Evolutionary conservation across 441 rosid genomes (phyloP).

Genomic region (Eruca vesicaria): DNA sequence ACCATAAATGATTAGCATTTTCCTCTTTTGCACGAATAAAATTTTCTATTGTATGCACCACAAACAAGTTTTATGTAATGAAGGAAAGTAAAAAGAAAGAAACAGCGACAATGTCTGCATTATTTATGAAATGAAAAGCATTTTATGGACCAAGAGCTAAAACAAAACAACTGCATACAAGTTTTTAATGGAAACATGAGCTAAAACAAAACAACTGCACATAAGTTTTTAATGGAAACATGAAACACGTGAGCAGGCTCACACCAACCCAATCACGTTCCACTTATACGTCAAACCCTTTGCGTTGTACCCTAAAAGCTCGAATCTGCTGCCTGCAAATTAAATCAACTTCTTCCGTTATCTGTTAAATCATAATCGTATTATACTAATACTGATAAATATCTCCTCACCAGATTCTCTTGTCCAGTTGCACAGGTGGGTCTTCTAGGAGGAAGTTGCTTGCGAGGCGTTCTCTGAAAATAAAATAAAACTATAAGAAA

Average conservation of each 20-base stretch:
- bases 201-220: neutral
- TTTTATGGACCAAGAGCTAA: neutral
- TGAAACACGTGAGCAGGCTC: slow-evolving; percentile 25
- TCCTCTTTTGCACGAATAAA: no score
- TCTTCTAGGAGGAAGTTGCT: slow-evolving; percentile 65
- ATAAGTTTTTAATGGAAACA: neutral
- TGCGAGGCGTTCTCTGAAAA: slow-evolving; percentile 67
- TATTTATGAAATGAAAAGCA: no score
- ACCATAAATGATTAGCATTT: no score
- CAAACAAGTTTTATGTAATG: no score
- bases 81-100: no score
- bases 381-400: neutral
- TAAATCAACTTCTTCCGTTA: neutral
- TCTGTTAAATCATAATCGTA: neutral
- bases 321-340: slow-evolving; percentile 28
- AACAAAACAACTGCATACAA: neutral
- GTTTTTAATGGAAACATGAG: neutral
- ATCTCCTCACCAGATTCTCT: slow-evolving; percentile 41
- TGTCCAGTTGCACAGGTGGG: slow-evolving; percentile 59
- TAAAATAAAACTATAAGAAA: neutral
- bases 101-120: no score
- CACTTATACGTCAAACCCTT: slow-evolving; percentile 3
- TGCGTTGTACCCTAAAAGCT: slow-evolving; percentile 18
- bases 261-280: slow-evolving; percentile 29
- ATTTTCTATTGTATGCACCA: no score